phyloP scores from a whole-genome alignment of 768 basidiomycete species.

The Leccinellum luteum region DNA sequence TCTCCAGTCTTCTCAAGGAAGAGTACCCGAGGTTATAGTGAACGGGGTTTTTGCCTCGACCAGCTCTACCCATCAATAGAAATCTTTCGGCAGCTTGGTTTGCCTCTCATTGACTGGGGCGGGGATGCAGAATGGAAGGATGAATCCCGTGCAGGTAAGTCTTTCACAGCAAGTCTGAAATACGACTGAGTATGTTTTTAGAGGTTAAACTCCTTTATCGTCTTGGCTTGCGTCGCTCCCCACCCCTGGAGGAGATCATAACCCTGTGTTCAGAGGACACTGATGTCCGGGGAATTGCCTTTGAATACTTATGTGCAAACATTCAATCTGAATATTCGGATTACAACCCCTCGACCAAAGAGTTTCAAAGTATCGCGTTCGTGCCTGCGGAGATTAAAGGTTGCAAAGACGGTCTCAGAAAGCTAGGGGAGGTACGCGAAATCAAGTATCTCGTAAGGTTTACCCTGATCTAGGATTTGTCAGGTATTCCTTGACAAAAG shows the following conservation, averaged over 20 bases:
- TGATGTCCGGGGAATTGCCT: slow-evolving; percentile 49
- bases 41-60: slow-evolving; percentile 23
- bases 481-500: too few relatives aligned
- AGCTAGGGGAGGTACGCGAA: too few relatives aligned
- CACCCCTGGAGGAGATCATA: not conserved
- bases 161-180: not conserved
- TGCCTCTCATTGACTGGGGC: slow-evolving; percentile 87
- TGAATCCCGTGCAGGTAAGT: not conserved
- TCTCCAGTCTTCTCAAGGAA: too few relatives aligned
- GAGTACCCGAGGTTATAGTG: too few relatives aligned
- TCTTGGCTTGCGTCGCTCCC: not conserved
- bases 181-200: too few relatives aligned
- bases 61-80: slow-evolving; percentile 77
- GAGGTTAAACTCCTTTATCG: not conserved
- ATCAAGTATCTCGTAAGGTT: too few relatives aligned
- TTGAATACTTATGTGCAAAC: slow-evolving; percentile 73
- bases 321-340: not conserved
- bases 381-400: too few relatives aligned
- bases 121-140: slow-evolving; percentile 60
- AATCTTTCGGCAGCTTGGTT: slow-evolving; percentile 58
- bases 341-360: slow-evolving; percentile 62
- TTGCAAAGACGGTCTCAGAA: too few relatives aligned
- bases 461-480: too few relatives aligned
- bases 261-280: not conserved
- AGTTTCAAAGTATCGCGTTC: slow-evolving; percentile 28